Evolutionary conservation across 345 rosid genomes (phyloP).

Genomic region (Angophora floribunda): DNA sequence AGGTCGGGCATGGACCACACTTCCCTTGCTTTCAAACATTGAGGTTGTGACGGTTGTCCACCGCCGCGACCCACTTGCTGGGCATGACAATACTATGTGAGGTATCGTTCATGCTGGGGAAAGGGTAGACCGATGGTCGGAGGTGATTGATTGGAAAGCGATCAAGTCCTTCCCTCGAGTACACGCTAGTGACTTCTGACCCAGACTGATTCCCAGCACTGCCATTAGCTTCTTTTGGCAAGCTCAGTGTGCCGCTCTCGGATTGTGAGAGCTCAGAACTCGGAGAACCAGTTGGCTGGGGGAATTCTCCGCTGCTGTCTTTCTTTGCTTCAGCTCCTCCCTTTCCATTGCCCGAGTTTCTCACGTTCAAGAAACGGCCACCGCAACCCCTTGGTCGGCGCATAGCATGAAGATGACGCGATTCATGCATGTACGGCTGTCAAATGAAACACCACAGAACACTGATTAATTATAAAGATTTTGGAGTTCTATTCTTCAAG

Average conservation of each 20-base stretch:
- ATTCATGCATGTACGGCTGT: slow-evolving; percentile 86
- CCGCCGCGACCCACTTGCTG: slow-evolving; percentile 65
- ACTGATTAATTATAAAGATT: background rate
- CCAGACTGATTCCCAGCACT: slow-evolving; percentile 35
- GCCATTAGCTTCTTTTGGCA: slow-evolving; percentile 41
- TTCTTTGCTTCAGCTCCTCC: slow-evolving; percentile 23
- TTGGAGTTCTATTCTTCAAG: background rate
- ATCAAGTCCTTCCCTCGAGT: slow-evolving; percentile 20
- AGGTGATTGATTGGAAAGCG: slow-evolving; percentile 23
- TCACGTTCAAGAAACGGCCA: slow-evolving; percentile 89
- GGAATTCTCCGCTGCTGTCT: background rate
- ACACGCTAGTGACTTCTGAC: slow-evolving; percentile 78
- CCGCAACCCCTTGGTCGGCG: slow-evolving; percentile 96
- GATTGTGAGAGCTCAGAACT: slow-evolving; percentile 77
- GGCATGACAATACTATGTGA: slow-evolving; percentile 53
- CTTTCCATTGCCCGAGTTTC: slow-evolving; percentile 10
- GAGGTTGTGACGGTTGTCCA: slow-evolving; percentile 49
- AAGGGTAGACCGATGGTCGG: slow-evolving; percentile 22
- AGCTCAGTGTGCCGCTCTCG: slow-evolving; percentile 49
- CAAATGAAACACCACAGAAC: background rate
- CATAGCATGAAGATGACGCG: slow-evolving; percentile 94
- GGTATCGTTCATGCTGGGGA: slow-evolving; percentile 27
- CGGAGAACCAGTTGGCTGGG: slow-evolving; percentile 57
- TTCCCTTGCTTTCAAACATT: slow-evolving; percentile 31
- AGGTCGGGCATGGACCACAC: slow-evolving; percentile 9